Percentiles rank a stretch among this genome's conserved stretches.
Conservation (phyloP, 768 basidiomycete species). For the Trametes meyenii region DNA sequence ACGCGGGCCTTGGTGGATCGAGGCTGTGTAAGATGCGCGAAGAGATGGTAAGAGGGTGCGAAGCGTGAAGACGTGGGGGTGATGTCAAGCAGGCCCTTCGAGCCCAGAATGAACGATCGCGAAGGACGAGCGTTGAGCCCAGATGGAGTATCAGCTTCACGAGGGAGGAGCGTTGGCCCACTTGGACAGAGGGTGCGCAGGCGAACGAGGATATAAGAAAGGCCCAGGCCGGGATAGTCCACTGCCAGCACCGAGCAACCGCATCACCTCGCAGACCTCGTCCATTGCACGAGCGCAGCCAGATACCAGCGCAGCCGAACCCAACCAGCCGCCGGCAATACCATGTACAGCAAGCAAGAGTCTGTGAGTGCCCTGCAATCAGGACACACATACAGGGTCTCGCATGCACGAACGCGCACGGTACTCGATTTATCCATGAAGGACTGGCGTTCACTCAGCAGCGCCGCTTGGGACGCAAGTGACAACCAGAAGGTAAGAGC, state of each 20-base stretch:
- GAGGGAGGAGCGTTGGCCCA: not conserved
- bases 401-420: constrained; percentile 53
- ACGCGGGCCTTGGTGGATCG: not conserved
- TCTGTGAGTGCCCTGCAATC: constrained; percentile 5
- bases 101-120: constrained; percentile 9
- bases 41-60: not conserved
- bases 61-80: constrained; percentile 8
- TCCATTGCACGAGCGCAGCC: not conserved
- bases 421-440: constrained; percentile 57
- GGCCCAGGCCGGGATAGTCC: not conserved
- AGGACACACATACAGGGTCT: constrained; percentile 49
- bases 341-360: not conserved
- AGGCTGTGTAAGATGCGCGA: not conserved
- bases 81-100: constrained; percentile 9
- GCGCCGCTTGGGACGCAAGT: constrained; percentile 45
- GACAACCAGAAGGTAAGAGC: constrained; percentile 50
- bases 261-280: not conserved
- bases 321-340: not conserved
- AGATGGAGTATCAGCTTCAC: not conserved
- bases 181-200: not conserved
- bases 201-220: not conserved
- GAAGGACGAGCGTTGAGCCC: constrained; percentile 6
- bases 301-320: not conserved
- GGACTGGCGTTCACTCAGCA: constrained; percentile 54
- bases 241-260: not conserved